These are phyloP conservation scores for Tolypocladium cylindrosporum DNA, from an alignment of 2,329 filamentous ascomycete genomes.

Conservation along the genomic window DNA sequence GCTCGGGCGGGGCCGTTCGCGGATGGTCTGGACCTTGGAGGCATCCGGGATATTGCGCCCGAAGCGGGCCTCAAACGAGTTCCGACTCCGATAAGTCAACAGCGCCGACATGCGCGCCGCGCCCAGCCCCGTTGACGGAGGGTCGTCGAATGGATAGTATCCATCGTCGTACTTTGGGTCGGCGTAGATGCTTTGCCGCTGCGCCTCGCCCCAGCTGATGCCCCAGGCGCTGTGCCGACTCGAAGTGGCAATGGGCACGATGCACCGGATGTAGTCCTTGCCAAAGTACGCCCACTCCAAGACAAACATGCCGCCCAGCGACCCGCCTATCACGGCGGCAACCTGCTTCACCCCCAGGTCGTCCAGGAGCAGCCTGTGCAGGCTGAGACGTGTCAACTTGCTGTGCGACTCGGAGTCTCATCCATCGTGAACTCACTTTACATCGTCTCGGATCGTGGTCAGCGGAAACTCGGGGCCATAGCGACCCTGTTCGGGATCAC, in stretches of 20 bases:
- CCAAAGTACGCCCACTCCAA: conserved; percentile 89
- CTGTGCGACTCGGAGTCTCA: not conserved
- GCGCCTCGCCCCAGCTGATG: conserved; percentile 83
- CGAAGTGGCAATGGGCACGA: conserved; percentile 78
- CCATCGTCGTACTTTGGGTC: conserved; percentile 98
- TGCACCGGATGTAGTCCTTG: conserved; percentile 68
- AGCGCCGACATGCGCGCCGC: conserved; percentile 95
- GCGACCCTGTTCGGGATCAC: conserved; percentile 58
- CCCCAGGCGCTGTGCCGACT: conserved; percentile 81
- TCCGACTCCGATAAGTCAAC: conserved; percentile 88
- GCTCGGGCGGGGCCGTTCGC: conserved; percentile 48
- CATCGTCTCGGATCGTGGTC: conserved; percentile 91
- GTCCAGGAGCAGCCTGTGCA: conserved; percentile 72
- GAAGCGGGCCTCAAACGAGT: conserved; percentile 94
- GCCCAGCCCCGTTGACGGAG: conserved; percentile 75
- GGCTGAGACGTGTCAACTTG: conserved; percentile 35
- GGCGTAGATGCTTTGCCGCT: conserved; percentile 89
- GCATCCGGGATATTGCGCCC: conserved; percentile 87
- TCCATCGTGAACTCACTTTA: conserved; percentile 54
- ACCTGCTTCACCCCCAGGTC: conserved; percentile 71
- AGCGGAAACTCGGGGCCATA: conserved; percentile 96
- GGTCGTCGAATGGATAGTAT: conserved; percentile 82
- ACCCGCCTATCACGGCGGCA: conserved; percentile 71
- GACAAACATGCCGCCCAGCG: conserved; percentile 85
- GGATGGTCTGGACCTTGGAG: conserved; percentile 73